Conservation (phyloP, 176 grass and related monocot species). For the Carex scoparia region DNA sequence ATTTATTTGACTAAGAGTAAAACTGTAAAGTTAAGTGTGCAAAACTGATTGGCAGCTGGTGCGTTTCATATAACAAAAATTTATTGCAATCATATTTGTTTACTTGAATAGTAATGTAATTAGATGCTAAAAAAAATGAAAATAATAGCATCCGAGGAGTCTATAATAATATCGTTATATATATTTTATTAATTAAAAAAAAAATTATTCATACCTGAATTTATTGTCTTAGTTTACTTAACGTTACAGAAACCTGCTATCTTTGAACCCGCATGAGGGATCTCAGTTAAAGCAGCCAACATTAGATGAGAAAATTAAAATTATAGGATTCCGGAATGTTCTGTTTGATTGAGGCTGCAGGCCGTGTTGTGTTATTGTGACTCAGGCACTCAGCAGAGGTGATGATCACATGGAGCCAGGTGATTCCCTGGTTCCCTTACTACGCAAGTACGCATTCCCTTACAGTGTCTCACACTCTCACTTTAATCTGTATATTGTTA, state of each 20-base stretch:
- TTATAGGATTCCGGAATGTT: slow-evolving; percentile 68
- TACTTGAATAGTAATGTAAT: too few species aligned
- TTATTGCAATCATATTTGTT: too few species aligned
- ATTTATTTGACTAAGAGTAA: too few species aligned
- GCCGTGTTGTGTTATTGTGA: slow-evolving; percentile 48
- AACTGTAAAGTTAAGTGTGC: too few species aligned
- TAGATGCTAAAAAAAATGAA: too few species aligned
- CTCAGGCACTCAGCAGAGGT: slow-evolving; percentile 49
- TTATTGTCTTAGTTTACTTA: too few species aligned
- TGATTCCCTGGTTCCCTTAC: slow-evolving; percentile 47
- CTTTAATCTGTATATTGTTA: neutral
- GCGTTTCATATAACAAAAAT: too few species aligned
- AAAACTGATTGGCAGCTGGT: too few species aligned
- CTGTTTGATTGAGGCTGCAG: slow-evolving; percentile 37
- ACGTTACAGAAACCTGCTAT: slow-evolving; percentile 43
- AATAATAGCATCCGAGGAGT: too few species aligned
- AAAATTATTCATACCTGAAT: too few species aligned
- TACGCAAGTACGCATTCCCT: slow-evolving; percentile 65
- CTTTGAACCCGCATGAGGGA: slow-evolving; percentile 78
- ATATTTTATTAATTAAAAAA: too few species aligned
- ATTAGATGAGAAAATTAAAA: slow-evolving; percentile 55
- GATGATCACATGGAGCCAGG: slow-evolving; percentile 86
- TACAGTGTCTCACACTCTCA: neutral
- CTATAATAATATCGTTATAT: too few species aligned
- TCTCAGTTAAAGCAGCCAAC: slow-evolving; percentile 74